These are phyloP conservation scores for Trichoderma gracile DNA, from an alignment of 2,329 filamentous ascomycete genomes.

Conservation along the genomic window DNA sequence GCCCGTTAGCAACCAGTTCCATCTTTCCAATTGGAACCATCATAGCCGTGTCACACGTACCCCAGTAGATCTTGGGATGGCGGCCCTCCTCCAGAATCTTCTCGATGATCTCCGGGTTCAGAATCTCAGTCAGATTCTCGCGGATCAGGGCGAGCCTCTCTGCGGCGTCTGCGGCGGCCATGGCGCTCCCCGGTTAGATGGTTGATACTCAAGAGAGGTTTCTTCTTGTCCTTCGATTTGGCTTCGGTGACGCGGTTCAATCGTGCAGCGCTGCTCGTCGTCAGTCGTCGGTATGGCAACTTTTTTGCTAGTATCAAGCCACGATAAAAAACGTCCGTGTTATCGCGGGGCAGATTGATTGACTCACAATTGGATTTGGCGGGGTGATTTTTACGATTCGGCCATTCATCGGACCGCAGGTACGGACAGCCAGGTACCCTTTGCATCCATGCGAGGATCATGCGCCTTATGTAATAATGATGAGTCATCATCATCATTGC, in stretches of 20 bases:
- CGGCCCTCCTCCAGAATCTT: conserved; percentile 69
- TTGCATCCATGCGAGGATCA: too few species aligned
- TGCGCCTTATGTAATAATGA: neutral
- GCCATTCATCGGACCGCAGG: conserved; percentile 21
- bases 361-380: conserved; percentile 10
- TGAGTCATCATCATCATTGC: neutral
- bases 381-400: conserved; percentile 15
- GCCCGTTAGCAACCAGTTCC: neutral
- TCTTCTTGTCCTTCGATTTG: neutral
- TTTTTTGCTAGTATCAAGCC: neutral
- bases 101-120: conserved; percentile 83
- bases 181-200: neutral
- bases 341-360: conserved; percentile 20
- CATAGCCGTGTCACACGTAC: conserved; percentile 38
- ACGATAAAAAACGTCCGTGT: neutral
- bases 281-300: neutral
- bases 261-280: neutral
- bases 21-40: neutral
- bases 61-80: conserved; percentile 82
- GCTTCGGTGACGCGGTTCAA: neutral
- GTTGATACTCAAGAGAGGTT: neutral
- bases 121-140: conserved; percentile 76
- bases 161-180: conserved; percentile 39
- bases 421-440: neutral
- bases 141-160: conserved; percentile 75